A percentile compares a stretch with the other conserved stretches of the same genome.
These are phyloP conservation scores for Penicillium sp. DNA, from an alignment of 2,329 filamentous ascomycete genomes.

Conservation along the genomic window DNA sequence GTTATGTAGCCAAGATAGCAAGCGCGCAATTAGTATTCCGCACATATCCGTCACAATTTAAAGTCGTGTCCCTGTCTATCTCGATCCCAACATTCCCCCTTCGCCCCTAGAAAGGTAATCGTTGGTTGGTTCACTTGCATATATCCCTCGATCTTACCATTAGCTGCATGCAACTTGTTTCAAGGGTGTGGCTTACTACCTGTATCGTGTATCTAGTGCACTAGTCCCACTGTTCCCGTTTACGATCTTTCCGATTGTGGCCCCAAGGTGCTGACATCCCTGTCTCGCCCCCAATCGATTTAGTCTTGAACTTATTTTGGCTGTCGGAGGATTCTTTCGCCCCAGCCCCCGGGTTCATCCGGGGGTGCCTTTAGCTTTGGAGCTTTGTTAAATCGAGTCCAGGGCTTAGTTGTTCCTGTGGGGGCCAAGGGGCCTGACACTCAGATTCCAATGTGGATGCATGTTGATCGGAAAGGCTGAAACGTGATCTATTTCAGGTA, in stretches of 20 bases:
- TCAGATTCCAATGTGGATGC: neutral
- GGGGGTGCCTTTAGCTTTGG: neutral
- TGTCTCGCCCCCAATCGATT: neutral
- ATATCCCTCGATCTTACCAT: neutral
- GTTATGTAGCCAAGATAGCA: neutral
- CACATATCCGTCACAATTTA: too few relatives aligned
- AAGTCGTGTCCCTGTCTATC: too few relatives aligned
- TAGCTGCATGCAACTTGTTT: neutral
- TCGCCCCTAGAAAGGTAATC: neutral
- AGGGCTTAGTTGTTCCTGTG: neutral
- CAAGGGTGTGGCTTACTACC: neutral
- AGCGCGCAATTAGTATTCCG: neutral
- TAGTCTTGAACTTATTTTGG: neutral
- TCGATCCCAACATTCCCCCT: neutral
- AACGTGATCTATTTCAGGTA: neutral
- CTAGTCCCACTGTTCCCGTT: neutral
- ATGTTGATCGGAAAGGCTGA: neutral
- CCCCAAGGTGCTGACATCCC: slow-evolving; percentile 9
- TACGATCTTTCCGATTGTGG: neutral
- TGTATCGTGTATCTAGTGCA: too few relatives aligned
- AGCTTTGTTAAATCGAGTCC: neutral
- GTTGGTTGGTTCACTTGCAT: neutral
- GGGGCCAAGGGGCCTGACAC: neutral
- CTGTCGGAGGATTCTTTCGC: neutral
- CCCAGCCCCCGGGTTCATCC: neutral